Base-by-base conservation (phyloP, 805 yeast genomes). In the Ogataea siamensis region DNA sequence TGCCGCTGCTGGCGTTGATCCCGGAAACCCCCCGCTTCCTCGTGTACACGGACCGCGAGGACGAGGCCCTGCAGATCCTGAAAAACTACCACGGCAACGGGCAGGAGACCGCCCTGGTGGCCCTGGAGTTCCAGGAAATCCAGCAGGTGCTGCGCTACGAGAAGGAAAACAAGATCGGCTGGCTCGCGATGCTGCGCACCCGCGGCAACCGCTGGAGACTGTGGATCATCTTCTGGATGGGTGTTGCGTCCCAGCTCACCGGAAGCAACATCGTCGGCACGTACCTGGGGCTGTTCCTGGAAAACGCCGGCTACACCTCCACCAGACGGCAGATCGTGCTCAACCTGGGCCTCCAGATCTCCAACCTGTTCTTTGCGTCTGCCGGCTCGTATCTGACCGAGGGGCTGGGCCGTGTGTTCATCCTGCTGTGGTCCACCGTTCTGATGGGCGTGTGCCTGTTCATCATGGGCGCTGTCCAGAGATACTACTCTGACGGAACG, bases 1-100 rank as follows among this genome's bases (percentile, higher is more conserved):
- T 55, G 11, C 47, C 49, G 4, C 36, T 46, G 36, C 42, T 53
- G 26, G 43, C 38, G 7, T 47, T 53, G 34, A 52, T 54, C 20
- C 61, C 63, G 5, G 67, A 62, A 42, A 55, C 65, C 15, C 67
- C 67, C 28, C 47, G 66, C 40, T 62, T 45, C 45, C 49, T 62
- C 38, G 46, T 57, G 15, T 50, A 47, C 26, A 48, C 47, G 35
- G 56, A 55, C 7, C 45, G 47, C 28, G 43, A 50, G 31, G 55
- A 49, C 2, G 57, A 59, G 33, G 67, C 65, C n/a, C 40, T 50
- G 25, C 37, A 46, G 9, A 48, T 57, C 7, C 45, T 58, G 31
- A 31, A 38, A 12, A 45, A 42, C 22, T 55, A 48, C 38, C 58
- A 54, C 28, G 54, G 53, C 15, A 38, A 50, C 34, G 57, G 55